Base-by-base conservation (phyloP, 1,139 yeast species). In the Protomyces pachydermus region DNA sequence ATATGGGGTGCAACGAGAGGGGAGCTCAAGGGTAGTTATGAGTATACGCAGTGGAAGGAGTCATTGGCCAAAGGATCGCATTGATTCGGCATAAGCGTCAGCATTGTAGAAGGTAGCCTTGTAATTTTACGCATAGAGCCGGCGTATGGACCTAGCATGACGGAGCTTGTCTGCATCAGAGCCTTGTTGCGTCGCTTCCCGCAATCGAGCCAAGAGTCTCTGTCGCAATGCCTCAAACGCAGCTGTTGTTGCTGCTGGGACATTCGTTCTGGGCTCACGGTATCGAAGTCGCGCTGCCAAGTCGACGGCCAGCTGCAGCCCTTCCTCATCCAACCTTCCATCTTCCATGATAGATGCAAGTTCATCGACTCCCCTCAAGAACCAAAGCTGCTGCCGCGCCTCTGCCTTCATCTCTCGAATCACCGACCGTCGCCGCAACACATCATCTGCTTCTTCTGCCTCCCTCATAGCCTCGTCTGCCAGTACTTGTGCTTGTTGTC, bases 1-100 rank as follows among this genome's bases (percentile, higher is more conserved):
- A 72, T 90, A 14, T 93, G 62, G 62, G 62, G 62, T 10, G 38
- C 53, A 3, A 51, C 56, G 18, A 38, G 56, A 5, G 62, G 62
- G 2, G 52, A 58, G 25, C 34, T 58, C 42, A 52, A 46, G 18
- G 62, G 62, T 1, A 52, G 35, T 18, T 39, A 39, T 23, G 62
- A 58, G 38, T 58, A 58, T 34, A 51, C 52, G 42, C 28, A 32
- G 23, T 58, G 62, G 62, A 58, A 58, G 45, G 25, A 5, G 23
- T 42, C 48, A 10, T 20, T 42, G 20, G 10, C 48, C 14, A 37
- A 37, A 3, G 42, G 32, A 1, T 28, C 32, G 32, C 32, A 28
- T 28, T 28, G 4, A 28, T 28, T 28, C 32, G 8, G 8, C 32
- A 20, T 28, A 28, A 1, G 32, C 32, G 1, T 28, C 32, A 28